Evolutionary conservation across 2,329 filamentous ascomycete species (phyloP), one percentile per base, ranked within the genome.

Genomic region (Botrytis byssoidea): DNA sequence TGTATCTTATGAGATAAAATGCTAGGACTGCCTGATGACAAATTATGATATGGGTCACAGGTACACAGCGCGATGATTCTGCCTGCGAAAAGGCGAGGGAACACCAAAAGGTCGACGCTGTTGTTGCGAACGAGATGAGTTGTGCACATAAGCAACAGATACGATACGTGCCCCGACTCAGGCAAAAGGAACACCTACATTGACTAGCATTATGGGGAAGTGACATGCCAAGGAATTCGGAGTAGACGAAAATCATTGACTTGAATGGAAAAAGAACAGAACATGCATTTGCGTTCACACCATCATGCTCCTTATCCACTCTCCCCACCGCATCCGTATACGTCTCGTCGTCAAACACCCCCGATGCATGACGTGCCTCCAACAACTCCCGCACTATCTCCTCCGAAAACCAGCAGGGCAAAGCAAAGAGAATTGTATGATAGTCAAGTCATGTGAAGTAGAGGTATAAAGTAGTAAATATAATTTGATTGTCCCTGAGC

Each of bases 321-420:
- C 93, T 88, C 12, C 83, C 83, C 81, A 95, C 88, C 40, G 88
- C 93, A 77, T 93, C 91, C 73, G 89, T 83, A 77, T 89, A 95
- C 74, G 91, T 82, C 29, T 89, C 89, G 73, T 95, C 89, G 72
- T 86, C 83, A 76, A 97, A 92, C 35, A 96, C 85, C 1, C 93
- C 93, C 66, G 84, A 84, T 42, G 85, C 84, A 79, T 92, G 88
- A 73, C 94, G 87, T 74, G 87, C 83, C 74, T 87, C 85, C 72
- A 95, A 82, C 55, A 97, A 83, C 81, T 93, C 91, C 29, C 83
- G 85, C 78, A 94, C 88, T 76, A 97, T 94, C 25, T 89, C 87
- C 74, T 86, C 85, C 7, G 16, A 16, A 18, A 10, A 4, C 0
- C 16, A 60, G 35, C 6, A 40, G 40, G 35, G 4, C 9, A 40